Evolutionary conservation across 225 moss, liverwort and hornwort species (phyloP).

Genomic region (Sphagnum tenellum): DNA sequence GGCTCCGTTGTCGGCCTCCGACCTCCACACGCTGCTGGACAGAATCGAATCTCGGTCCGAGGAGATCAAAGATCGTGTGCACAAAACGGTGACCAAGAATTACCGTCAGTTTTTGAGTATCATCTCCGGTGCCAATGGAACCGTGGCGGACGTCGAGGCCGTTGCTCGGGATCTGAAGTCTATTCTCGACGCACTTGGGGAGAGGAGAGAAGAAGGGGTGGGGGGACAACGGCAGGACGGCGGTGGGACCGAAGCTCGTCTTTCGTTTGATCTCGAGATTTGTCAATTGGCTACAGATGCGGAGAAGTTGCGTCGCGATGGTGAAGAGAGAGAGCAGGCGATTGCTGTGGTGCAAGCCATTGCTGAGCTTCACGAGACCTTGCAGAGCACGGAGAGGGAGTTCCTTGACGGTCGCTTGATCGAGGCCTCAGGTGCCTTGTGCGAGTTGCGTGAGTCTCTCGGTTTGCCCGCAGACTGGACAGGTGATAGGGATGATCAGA

Average conservation of each 20-base stretch:
- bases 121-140: constrained; percentile 25
- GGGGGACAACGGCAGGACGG: constrained; percentile 5
- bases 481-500: constrained; percentile 32
- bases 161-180: constrained; percentile 35
- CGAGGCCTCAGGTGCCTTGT: constrained; percentile 45
- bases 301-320: constrained; percentile 35
- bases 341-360: constrained; percentile 52
- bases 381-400: constrained; percentile 48
- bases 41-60: constrained; percentile 43
- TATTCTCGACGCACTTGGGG: constrained; percentile 44
- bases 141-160: constrained; percentile 34
- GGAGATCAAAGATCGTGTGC: constrained; percentile 50
- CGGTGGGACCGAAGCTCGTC: constrained; percentile 11
- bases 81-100: constrained; percentile 24
- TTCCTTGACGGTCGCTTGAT: constrained; percentile 32
- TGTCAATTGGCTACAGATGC: constrained; percentile 52
- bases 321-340: constrained; percentile 59
- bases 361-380: constrained; percentile 34
- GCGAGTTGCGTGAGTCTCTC: constrained; percentile 40
- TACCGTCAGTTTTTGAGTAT: constrained; percentile 27
- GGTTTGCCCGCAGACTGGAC: constrained; percentile 47
- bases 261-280: constrained; percentile 58
- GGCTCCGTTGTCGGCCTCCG: constrained; percentile 65
- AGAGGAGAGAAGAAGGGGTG: constrained; percentile 7
- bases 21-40: constrained; percentile 58